Conservation (phyloP, 257 asterid genomes). For the Penstemon davidsonii region DNA sequence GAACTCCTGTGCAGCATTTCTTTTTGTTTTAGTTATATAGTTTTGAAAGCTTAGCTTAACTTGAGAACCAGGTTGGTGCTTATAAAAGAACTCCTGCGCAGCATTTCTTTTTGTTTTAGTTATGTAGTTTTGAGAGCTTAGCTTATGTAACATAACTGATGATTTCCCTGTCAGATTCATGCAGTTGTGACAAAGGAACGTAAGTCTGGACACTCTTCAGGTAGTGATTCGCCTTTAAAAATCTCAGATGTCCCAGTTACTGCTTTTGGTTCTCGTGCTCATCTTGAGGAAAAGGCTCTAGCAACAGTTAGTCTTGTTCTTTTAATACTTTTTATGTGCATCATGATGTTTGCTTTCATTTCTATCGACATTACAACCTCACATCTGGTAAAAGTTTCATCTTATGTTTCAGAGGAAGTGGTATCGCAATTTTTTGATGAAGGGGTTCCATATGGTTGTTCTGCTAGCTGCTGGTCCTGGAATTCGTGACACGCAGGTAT, state of each 20-base stretch:
- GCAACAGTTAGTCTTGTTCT: constrained; percentile 76
- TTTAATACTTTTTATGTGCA: constrained; percentile 25
- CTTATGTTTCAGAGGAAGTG: constrained; percentile 79
- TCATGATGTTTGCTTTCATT: constrained; percentile 15
- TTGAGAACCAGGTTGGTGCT: constrained; percentile 54
- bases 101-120: constrained; percentile 18
- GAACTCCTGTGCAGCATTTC: constrained; percentile 3
- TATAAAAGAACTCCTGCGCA: constrained; percentile 1
- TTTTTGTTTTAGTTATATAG: constrained; percentile 7
- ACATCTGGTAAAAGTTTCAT: constrained; percentile 24
- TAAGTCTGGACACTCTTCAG: constrained; percentile 48
- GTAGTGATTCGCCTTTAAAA: constrained; percentile 49
- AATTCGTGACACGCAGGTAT: constrained; percentile 93
- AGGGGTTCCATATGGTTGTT: constrained; percentile 95
- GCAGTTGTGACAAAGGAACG: constrained; percentile 68
- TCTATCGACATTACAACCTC: constrained; percentile 9
- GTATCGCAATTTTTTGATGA: constrained; percentile 95
- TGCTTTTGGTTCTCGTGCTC: constrained; percentile 99
- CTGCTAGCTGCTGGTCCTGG: constrained; percentile 97
- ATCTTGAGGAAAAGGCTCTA: constrained; percentile 94
- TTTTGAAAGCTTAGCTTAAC: constrained; percentile 15
- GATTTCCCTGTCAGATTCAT: constrained; percentile 63
- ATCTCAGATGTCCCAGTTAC: constrained; percentile 76
- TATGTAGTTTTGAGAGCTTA: constrained; percentile 10
- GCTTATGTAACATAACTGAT: constrained; percentile 37